Evolutionary conservation across 1,139 yeast genomes (phyloP).

Genomic region (Pichia sp.): DNA sequence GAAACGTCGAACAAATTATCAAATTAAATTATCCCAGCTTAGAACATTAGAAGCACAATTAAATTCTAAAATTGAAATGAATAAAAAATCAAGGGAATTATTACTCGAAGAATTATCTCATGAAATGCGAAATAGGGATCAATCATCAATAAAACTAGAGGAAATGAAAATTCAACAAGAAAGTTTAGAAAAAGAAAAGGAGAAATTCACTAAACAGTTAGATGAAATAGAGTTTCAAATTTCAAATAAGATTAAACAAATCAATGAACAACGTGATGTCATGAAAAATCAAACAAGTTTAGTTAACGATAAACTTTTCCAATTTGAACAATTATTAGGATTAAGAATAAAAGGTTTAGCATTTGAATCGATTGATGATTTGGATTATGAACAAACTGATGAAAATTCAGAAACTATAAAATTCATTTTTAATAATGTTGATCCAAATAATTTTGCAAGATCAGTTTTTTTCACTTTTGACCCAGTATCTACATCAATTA

Average conservation of each 20-base stretch:
- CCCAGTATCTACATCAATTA: slow-evolving; percentile 33
- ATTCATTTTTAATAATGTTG: slow-evolving; percentile 44
- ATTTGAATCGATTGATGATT: neutral
- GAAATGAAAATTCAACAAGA: slow-evolving; percentile 26
- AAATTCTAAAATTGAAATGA: slow-evolving; percentile 14
- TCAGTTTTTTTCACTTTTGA: slow-evolving; percentile 40
- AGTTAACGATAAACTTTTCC: slow-evolving; percentile 33
- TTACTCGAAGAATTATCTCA: slow-evolving; percentile 18
- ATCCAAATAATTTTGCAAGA: slow-evolving; percentile 38
- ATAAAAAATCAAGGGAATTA: slow-evolving; percentile 16
- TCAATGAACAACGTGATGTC: slow-evolving; percentile 22
- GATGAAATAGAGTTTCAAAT: slow-evolving; percentile 21
- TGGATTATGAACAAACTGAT: slow-evolving; percentile 23
- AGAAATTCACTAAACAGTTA: slow-evolving; percentile 19
- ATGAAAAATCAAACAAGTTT: slow-evolving; percentile 23
- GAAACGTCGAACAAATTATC: slow-evolving; percentile 20
- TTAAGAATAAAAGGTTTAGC: slow-evolving; percentile 32
- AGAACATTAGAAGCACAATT: slow-evolving; percentile 19
- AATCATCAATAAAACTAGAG: slow-evolving; percentile 23
- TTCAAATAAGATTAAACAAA: slow-evolving; percentile 17
- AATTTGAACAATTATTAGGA: slow-evolving; percentile 45
- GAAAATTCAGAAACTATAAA: slow-evolving; percentile 29
- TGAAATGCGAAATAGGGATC: slow-evolving; percentile 21
- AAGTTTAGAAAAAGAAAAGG: slow-evolving; percentile 19
- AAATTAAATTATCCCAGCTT: slow-evolving; percentile 18